Conservation (phyloP, 2,329 filamentous ascomycete genomes). For the Trichoderma breve region DNA sequence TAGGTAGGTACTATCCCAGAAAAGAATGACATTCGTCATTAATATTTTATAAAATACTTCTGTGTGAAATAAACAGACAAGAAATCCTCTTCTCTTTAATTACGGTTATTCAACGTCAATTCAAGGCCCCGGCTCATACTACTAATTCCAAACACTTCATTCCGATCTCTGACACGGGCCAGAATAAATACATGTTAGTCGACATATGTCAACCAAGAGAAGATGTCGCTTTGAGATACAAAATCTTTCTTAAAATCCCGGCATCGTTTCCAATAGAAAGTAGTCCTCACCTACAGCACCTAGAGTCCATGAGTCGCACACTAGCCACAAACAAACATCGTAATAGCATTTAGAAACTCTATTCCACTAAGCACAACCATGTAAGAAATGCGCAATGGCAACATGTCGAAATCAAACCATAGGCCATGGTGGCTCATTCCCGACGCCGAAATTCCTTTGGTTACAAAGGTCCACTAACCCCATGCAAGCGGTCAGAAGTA, state of each 20-base stretch:
- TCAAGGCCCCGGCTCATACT: neutral
- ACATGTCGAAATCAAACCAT: constrained; percentile 20
- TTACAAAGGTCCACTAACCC: constrained; percentile 11
- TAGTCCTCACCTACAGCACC: neutral
- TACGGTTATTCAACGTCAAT: neutral
- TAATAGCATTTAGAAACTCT: constrained; percentile 9
- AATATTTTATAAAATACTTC: neutral
- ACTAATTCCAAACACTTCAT: neutral
- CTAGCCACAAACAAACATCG: neutral
- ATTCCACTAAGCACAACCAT: constrained; percentile 5
- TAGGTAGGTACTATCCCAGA: neutral
- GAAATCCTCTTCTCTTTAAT: neutral
- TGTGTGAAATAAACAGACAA: neutral
- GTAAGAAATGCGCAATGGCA: constrained; percentile 11
- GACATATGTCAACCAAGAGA: neutral
- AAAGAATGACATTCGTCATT: neutral
- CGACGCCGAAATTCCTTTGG: constrained; percentile 21
- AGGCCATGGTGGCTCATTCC: constrained; percentile 20
- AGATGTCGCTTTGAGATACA: neutral
- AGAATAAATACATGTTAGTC: neutral
- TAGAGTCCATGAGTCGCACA: neutral
- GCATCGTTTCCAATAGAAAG: neutral
- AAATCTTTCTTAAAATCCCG: neutral
- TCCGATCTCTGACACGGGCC: too few species aligned
- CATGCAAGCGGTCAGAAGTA: constrained; percentile 16